These are phyloP conservation scores for Brassica cretica DNA, from an alignment of 345 rosid genomes.

Conservation along the genomic window DNA sequence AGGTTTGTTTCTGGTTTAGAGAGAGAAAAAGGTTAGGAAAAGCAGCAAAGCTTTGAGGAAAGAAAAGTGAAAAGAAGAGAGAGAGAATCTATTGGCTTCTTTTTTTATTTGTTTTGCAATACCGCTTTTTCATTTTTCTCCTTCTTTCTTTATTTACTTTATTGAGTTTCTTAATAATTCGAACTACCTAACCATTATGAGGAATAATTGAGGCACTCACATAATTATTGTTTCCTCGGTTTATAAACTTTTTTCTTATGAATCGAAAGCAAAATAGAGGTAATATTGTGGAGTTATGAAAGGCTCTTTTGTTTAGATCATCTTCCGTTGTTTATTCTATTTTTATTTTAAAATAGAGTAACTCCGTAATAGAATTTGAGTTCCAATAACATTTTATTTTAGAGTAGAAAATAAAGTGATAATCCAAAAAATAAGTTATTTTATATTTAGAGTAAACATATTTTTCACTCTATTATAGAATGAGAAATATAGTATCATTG, in stretches of 20 bases:
- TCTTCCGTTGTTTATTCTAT: too few relatives aligned
- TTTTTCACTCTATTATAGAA: too few relatives aligned
- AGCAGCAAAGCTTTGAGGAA: constrained; percentile 33
- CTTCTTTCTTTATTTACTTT: constrained; percentile 6
- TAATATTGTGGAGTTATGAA: background rate
- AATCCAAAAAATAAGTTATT: too few relatives aligned
- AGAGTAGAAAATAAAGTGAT: too few relatives aligned
- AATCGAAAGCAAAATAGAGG: background rate
- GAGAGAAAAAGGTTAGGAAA: constrained; percentile 28
- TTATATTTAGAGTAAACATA: too few relatives aligned
- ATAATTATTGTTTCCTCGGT: constrained; percentile 10
- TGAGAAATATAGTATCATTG: too few relatives aligned
- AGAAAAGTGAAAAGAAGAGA: background rate
- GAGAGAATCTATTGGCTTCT: constrained; percentile 41
- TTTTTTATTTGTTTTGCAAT: background rate
- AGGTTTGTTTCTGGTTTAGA: constrained; percentile 26
- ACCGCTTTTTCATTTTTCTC: constrained; percentile 1
- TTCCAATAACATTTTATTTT: too few relatives aligned
- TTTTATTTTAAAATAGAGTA: too few relatives aligned
- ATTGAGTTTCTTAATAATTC: constrained; percentile 18
- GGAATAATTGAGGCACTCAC: constrained; percentile 31
- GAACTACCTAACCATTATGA: constrained; percentile 24
- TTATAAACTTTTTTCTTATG: background rate
- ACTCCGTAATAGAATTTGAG: too few relatives aligned
- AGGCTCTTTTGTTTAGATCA: too few relatives aligned